A percentile compares a stretch with the other conserved stretches of the same genome.
Conservation (phyloP, 176 grass and related monocot genomes). For the Phyllostachys edulis region DNA sequence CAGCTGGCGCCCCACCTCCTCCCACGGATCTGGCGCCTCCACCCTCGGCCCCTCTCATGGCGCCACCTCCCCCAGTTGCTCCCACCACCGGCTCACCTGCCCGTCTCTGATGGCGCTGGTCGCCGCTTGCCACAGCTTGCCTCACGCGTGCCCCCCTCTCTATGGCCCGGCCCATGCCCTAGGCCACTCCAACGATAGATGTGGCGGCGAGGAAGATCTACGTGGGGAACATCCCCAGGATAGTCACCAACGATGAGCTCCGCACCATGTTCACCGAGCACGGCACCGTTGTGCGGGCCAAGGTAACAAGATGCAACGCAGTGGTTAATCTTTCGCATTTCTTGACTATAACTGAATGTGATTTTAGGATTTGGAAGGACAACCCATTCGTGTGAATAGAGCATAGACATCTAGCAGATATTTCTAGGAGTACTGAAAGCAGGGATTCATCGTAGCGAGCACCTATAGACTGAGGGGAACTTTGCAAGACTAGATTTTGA, state of each 20-base stretch:
- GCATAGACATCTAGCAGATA: slow-evolving; percentile 45
- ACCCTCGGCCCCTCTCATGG: too few relatives aligned
- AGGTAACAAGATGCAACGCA: slow-evolving; percentile 40
- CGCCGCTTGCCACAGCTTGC: too few relatives aligned
- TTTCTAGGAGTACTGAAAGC: not conserved
- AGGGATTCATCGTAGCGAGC: slow-evolving; percentile 5
- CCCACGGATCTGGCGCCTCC: too few relatives aligned
- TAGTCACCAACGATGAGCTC: slow-evolving; percentile 72
- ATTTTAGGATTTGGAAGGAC: slow-evolving; percentile 93
- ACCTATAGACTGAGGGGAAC: slow-evolving; percentile 21
- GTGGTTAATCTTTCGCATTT: not conserved
- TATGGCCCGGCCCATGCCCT: too few relatives aligned
- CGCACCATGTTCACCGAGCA: slow-evolving; percentile 59
- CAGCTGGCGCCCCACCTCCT: too few relatives aligned
- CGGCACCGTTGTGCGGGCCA: slow-evolving; percentile 73
- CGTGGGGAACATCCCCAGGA: slow-evolving; percentile 53
- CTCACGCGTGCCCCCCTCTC: too few relatives aligned
- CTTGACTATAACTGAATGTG: not conserved
- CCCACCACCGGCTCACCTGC: too few relatives aligned
- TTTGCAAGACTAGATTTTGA: slow-evolving; percentile 15
- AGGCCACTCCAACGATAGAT: not conserved
- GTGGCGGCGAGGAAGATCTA: too few relatives aligned
- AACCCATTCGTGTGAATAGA: too few relatives aligned
- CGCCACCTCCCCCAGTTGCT: too few relatives aligned
- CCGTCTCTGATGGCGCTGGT: too few relatives aligned